phyloP scores from a whole-genome alignment of 768 basidiomycete genomes.

The Suillus weaverae region DNA sequence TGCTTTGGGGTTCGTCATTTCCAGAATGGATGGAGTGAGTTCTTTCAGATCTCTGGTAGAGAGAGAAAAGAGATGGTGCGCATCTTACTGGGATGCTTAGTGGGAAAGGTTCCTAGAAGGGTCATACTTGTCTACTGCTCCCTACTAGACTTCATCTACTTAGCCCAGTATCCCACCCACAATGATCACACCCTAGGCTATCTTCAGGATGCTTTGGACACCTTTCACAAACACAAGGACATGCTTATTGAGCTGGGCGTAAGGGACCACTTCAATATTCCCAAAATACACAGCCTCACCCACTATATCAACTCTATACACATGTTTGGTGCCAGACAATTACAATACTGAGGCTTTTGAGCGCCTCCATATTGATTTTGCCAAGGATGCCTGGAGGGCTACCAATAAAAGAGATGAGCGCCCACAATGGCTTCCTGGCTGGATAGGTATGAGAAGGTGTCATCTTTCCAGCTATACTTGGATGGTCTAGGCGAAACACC shows the following conservation, averaged over 20 bases:
- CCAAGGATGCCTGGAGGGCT: conserved; percentile 37
- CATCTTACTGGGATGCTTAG: conserved; percentile 20
- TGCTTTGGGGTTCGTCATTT: background rate
- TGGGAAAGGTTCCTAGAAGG: no score
- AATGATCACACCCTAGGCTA: conserved; percentile 25
- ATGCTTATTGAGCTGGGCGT: background rate
- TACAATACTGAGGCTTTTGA: conserved; percentile 36
- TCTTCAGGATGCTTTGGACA: conserved; percentile 12
- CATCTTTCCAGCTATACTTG: background rate
- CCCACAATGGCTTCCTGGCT: conserved; percentile 33
- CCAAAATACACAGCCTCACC: conserved; percentile 10
- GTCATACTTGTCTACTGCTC: conserved; percentile 19
- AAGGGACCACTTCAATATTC: conserved; percentile 11
- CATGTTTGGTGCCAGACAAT: conserved; percentile 38
- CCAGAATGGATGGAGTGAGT: background rate
- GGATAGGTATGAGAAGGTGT: background rate
- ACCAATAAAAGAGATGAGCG: conserved; percentile 37
- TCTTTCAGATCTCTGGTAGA: background rate
- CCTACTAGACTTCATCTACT: conserved; percentile 37
- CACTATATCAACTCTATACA: conserved; percentile 14
- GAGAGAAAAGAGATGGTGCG: background rate
- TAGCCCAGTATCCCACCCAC: conserved; percentile 38
- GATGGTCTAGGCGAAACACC: background rate
- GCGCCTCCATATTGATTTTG: conserved; percentile 37
- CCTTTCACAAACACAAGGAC: background rate